Percentiles rank a stretch among this genome's conserved stretches.
Evolutionary conservation across 805 yeast species (phyloP).

Genomic region (Wickerhamiella siamensis): DNA sequence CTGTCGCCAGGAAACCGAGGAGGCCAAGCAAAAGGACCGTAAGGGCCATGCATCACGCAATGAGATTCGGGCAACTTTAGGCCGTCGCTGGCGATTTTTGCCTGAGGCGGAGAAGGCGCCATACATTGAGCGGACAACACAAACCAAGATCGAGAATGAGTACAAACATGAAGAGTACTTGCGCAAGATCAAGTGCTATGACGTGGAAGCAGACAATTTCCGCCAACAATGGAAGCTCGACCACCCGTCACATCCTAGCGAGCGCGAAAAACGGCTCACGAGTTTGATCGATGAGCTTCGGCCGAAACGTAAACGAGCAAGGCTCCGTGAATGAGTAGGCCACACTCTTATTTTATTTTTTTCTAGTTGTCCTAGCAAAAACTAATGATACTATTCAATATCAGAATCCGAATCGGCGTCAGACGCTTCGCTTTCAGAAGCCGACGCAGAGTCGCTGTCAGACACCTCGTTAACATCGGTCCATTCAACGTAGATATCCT

Average conservation of each 20-base stretch:
- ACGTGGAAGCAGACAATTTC: conserved; percentile 27
- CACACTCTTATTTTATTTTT: neutral
- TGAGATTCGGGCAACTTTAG: conserved; percentile 29
- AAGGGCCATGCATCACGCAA: conserved; percentile 26
- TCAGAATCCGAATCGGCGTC: conserved; percentile 11
- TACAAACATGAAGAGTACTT: conserved; percentile 24
- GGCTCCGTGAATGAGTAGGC: conserved; percentile 7
- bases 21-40: conserved; percentile 19
- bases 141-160: conserved; percentile 24
- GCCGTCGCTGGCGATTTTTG: conserved; percentile 29
- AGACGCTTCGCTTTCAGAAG: conserved; percentile 28
- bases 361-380: neutral
- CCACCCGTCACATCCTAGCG: conserved; percentile 18
- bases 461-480: conserved; percentile 48
- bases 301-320: conserved; percentile 11
- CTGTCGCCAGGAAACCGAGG: conserved; percentile 26
- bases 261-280: conserved; percentile 16
- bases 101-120: conserved; percentile 27
- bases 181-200: conserved; percentile 23
- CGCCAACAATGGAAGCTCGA: conserved; percentile 27
- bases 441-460: conserved; percentile 32
- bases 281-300: conserved; percentile 7
- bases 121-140: conserved; percentile 24
- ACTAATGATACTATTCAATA: too few species aligned
- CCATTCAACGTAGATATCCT: conserved; percentile 67